Percentiles rank a stretch among this genome's conserved stretches.
Evolutionary conservation across 192 early-diverging fungal species (phyloP).

Genomic region (Coemansia sp.): DNA sequence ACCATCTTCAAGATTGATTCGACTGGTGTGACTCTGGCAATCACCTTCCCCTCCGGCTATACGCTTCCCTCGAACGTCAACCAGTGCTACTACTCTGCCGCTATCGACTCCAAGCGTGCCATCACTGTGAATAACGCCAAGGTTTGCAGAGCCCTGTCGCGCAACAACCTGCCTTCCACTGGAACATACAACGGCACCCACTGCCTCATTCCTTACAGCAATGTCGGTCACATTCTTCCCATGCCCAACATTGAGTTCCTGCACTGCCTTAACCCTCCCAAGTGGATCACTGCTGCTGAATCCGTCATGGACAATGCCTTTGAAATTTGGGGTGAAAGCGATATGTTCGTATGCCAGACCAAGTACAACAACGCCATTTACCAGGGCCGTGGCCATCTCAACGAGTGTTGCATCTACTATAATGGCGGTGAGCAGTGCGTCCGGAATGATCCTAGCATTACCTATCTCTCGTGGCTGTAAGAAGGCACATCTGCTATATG

Average conservation of each 20-base stretch:
- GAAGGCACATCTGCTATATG: too few species aligned
- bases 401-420: slow-evolving; percentile 5
- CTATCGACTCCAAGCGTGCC: background rate
- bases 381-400: background rate
- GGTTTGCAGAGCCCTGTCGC: background rate
- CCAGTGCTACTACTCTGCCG: slow-evolving; percentile 6
- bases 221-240: background rate
- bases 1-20: background rate
- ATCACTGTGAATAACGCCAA: background rate
- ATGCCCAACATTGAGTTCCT: slow-evolving; percentile 1
- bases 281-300: background rate
- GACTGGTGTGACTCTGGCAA: background rate
- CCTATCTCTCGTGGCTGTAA: background rate
- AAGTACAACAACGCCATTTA: background rate
- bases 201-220: slow-evolving; percentile 1
- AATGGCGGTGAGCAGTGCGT: background rate
- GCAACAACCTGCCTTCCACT: background rate
- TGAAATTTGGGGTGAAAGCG: background rate
- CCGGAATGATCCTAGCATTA: background rate
- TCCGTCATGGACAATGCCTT: background rate
- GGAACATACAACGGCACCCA: slow-evolving; percentile 1
- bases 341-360: background rate
- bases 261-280: background rate
- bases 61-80: background rate
- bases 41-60: background rate